Conservation (phyloP, 2,329 filamentous ascomycete species). For the Trichoderma harzianum region DNA sequence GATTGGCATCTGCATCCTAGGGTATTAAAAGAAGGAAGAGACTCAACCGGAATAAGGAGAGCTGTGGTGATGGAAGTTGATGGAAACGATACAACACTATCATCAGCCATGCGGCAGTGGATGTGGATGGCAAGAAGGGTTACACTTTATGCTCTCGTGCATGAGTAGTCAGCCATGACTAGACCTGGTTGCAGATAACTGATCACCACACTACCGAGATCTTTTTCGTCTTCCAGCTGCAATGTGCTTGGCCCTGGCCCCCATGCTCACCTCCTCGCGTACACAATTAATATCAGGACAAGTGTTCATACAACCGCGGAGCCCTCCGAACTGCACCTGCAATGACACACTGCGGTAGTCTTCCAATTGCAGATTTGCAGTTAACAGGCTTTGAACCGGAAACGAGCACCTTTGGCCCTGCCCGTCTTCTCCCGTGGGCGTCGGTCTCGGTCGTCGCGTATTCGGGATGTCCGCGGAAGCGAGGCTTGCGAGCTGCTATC, state of each 20-base stretch:
- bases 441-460: not conserved
- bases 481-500: not conserved
- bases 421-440: not conserved
- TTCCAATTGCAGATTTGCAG: not conserved
- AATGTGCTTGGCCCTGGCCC: not conserved
- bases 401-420: not conserved
- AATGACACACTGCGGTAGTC: not conserved
- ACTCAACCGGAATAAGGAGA: not conserved
- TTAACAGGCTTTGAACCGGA: not conserved
- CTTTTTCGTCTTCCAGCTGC: not conserved
- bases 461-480: slow-evolving; percentile 8
- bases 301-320: not conserved
- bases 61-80: not conserved
- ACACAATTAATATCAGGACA: not conserved
- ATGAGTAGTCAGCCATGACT: not conserved
- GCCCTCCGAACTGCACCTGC: not conserved
- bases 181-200: not conserved
- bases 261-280: not conserved
- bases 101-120: not conserved
- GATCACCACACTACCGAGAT: not conserved
- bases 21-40: not conserved
- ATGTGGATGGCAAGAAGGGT: not conserved
- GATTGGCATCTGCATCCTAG: not conserved
- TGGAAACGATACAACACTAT: not conserved
- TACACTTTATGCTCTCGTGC: not conserved